Evolutionary conservation across 2,329 filamentous ascomycete species (phyloP).

Genomic region (Aspergillus sp.): DNA sequence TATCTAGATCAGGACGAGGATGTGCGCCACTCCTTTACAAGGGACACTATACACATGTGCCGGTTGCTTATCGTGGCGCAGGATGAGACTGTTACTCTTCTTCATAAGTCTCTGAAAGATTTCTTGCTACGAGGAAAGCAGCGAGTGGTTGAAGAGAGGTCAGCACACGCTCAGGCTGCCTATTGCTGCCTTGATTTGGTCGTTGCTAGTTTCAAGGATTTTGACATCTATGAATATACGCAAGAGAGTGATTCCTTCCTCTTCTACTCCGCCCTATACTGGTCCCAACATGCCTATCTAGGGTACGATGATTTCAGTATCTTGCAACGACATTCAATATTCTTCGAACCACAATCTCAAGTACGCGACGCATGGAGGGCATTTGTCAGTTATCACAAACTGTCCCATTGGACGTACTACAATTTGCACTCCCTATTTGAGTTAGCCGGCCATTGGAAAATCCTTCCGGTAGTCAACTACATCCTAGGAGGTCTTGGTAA

Average conservation of each 20-base stretch:
- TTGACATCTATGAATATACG: neutral
- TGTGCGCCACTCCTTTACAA: neutral
- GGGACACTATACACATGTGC: constrained; percentile 14
- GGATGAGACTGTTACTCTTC: neutral
- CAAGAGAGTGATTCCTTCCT: neutral
- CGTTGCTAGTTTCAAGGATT: neutral
- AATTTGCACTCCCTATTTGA: neutral
- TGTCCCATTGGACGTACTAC: neutral
- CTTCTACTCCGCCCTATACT: neutral
- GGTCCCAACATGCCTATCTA: neutral
- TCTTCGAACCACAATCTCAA: neutral
- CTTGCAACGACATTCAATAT: neutral
- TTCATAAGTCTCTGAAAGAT: constrained; percentile 19
- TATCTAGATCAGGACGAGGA: constrained; percentile 9
- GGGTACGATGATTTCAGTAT: neutral
- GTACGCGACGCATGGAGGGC: neutral
- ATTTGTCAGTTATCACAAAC: neutral
- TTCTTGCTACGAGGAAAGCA: neutral
- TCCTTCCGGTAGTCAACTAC: neutral
- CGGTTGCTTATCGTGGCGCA: constrained; percentile 9
- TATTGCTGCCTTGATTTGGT: neutral
- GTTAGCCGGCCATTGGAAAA: neutral
- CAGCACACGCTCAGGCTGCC: neutral
- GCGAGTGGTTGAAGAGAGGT: neutral
- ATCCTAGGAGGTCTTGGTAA: neutral